Conservation (phyloP, 2,329 filamentous ascomycete genomes). For the Blastomyces gilchristii region DNA sequence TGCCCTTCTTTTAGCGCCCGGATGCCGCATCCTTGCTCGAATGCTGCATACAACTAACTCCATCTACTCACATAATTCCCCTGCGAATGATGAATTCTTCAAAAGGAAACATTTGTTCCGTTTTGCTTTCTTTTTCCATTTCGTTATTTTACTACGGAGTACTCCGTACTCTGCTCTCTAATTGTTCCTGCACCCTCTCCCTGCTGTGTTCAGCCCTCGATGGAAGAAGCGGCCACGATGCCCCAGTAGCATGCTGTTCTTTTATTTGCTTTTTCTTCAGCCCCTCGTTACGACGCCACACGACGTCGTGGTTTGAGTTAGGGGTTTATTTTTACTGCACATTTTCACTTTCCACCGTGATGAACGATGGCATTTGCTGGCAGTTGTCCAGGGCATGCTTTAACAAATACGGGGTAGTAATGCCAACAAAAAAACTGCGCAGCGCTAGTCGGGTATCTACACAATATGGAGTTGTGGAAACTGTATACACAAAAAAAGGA, state of each 20-base stretch:
- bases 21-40: neutral
- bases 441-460: neutral
- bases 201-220: neutral
- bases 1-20: neutral
- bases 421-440: neutral
- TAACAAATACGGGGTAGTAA: neutral
- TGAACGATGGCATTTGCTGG: neutral
- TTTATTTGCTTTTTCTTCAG: slow-evolving; percentile 3
- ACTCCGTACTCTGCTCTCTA: neutral
- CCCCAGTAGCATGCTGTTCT: neutral
- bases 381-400: neutral
- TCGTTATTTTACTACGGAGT: neutral
- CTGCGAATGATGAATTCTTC: neutral
- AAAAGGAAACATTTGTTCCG: neutral
- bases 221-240: neutral
- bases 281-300: neutral
- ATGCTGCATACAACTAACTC: neutral
- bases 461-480: neutral
- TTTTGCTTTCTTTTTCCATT: neutral
- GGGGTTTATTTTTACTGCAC: neutral
- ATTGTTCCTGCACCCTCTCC: neutral
- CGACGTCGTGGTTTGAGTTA: neutral
- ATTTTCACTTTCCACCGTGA: neutral
- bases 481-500: neutral
- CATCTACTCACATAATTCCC: neutral